Evolutionary conservation across 1,284 basidiomycete genomes (phyloP).

Genomic region (Cryptococcus deneoformans): DNA sequence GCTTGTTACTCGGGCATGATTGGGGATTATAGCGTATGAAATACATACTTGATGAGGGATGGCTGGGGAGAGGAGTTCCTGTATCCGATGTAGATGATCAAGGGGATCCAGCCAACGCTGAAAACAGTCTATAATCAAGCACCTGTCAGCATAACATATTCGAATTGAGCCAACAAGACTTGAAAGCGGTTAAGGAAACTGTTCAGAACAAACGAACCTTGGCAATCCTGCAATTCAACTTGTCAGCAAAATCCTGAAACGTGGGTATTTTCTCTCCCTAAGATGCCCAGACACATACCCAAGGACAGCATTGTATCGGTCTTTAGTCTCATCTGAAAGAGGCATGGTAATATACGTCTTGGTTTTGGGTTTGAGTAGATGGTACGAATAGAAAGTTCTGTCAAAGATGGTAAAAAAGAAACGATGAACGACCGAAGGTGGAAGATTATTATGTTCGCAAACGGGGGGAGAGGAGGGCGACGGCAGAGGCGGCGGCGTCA

Average conservation of each 20-base stretch:
- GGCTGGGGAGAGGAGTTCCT: constrained; percentile 83
- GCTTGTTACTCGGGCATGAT: too few relatives aligned
- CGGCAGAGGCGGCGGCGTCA: too few relatives aligned
- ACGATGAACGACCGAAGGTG: too few relatives aligned
- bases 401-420: too few relatives aligned
- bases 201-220: constrained; percentile 25
- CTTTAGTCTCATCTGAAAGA: constrained; percentile 51
- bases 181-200: neutral
- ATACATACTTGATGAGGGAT: constrained; percentile 81
- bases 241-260: neutral
- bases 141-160: neutral
- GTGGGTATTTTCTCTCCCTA: neutral
- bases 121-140: constrained; percentile 63
- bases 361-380: too few relatives aligned
- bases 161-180: neutral
- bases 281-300: constrained; percentile 28
- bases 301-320: constrained; percentile 48
- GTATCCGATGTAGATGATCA: constrained; percentile 91
- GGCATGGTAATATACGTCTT: constrained; percentile 27
- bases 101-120: constrained; percentile 89
- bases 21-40: neutral
- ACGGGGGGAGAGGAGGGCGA: too few relatives aligned
- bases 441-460: too few relatives aligned
- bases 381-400: too few relatives aligned
- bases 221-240: constrained; percentile 20